phyloP scores from a whole-genome alignment of 305 asterid species.

The Caryopteris hybrid region DNA sequence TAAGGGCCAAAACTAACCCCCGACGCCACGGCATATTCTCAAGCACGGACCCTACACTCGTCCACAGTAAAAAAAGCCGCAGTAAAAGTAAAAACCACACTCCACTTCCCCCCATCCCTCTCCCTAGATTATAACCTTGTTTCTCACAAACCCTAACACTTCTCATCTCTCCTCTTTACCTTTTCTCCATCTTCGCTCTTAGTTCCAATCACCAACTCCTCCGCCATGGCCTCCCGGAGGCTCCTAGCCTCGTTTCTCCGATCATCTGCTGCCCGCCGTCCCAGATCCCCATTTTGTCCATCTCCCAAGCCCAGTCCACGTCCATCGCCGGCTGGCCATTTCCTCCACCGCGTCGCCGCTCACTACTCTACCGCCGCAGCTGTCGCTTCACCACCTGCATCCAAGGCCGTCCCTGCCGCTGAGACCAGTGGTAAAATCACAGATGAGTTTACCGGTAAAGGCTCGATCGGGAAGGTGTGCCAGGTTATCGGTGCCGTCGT shows the following conservation, averaged over 20 bases:
- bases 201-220: conserved; percentile 16
- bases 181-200: conserved; percentile 28
- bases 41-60: neutral
- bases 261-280: conserved; percentile 50
- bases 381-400: conserved; percentile 30
- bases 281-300: conserved; percentile 46
- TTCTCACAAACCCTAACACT: conserved; percentile 42
- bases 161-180: conserved; percentile 4
- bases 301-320: conserved; percentile 41
- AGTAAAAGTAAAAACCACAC: conserved; percentile 2
- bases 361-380: conserved; percentile 71
- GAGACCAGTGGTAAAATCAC: conserved; percentile 61
- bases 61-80: conserved; percentile 8
- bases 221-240: conserved; percentile 90
- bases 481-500: conserved; percentile 98
- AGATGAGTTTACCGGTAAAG: conserved; percentile 78
- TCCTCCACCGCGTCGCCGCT: conserved; percentile 59
- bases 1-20: conserved; percentile 17
- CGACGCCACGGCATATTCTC: conserved; percentile 23
- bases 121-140: conserved; percentile 23
- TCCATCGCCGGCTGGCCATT: conserved; percentile 59
- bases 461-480: conserved; percentile 75
- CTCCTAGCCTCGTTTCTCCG: conserved; percentile 78
- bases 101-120: conserved; percentile 4
- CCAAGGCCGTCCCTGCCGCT: conserved; percentile 23